These are phyloP conservation scores for Marasmius fiardii DNA, from an alignment of 1,284 basidiomycete species.

Conservation along the genomic window DNA sequence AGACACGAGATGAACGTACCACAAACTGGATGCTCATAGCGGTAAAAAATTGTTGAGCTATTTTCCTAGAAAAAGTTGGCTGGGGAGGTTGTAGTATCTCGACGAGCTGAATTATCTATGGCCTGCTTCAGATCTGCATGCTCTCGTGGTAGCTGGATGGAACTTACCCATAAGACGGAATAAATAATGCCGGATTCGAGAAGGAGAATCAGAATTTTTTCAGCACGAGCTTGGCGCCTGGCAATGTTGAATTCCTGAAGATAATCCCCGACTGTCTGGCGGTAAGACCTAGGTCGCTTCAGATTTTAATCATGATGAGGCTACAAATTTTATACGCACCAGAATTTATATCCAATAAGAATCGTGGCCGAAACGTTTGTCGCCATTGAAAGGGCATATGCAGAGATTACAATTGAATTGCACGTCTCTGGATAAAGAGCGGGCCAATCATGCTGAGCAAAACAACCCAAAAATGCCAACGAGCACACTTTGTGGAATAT, in stretches of 20 bases:
- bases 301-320: not conserved
- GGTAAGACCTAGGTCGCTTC: not conserved
- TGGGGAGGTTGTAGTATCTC: not conserved
- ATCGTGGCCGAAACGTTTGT: not conserved
- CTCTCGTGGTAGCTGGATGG: not conserved
- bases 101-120: not conserved
- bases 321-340: not conserved
- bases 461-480: not conserved
- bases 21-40: not conserved
- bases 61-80: not conserved
- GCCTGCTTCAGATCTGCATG: not conserved
- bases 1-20: not conserved
- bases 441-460: not conserved
- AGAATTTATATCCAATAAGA: not conserved
- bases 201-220: not conserved
- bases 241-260: not conserved
- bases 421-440: not conserved
- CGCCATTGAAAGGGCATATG: not conserved
- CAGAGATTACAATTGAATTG: not conserved
- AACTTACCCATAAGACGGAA: not conserved
- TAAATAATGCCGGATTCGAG: not conserved
- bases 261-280: not conserved
- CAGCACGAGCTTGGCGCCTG: not conserved
- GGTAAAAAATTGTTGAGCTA: not conserved
- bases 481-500: not conserved